These are phyloP conservation scores for Mycosarcoma mackinlayi DNA, from an alignment of 1,284 basidiomycete genomes.

Conservation along the genomic window DNA sequence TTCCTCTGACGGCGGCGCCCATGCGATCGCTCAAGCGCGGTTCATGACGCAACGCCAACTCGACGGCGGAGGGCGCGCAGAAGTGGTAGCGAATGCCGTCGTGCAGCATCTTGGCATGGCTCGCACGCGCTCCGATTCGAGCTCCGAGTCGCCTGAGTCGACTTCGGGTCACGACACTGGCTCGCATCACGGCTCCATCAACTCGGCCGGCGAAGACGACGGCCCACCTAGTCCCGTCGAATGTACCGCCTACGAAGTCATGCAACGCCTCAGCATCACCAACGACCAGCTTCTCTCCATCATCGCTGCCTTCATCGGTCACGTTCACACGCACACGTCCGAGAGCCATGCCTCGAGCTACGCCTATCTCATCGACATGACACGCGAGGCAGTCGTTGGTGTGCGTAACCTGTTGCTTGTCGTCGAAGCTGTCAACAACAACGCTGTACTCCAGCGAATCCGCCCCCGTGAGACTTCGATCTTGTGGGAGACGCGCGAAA, in stretches of 20 bases:
- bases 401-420: constrained; percentile 91
- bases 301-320: constrained; percentile 95
- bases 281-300: constrained; percentile 81
- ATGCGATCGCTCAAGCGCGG: constrained; percentile 38
- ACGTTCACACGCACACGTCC: constrained; percentile 90
- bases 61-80: constrained; percentile 24
- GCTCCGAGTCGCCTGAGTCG: constrained; percentile 52
- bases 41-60: constrained; percentile 41
- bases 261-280: constrained; percentile 72
- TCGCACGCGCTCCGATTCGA: constrained; percentile 41
- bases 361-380: constrained; percentile 91
- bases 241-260: constrained; percentile 74
- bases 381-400: constrained; percentile 90
- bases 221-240: constrained; percentile 75
- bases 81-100: constrained; percentile 21
- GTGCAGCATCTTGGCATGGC: constrained; percentile 32
- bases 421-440: constrained; percentile 76
- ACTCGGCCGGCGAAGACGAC: constrained; percentile 74
- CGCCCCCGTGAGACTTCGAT: constrained; percentile 53
- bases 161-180: constrained; percentile 67
- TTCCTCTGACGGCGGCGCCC: constrained; percentile 32
- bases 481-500: constrained; percentile 76
- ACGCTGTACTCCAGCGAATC: constrained; percentile 37
- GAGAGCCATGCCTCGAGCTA: constrained; percentile 85
- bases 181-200: constrained; percentile 73